Base-by-base conservation (phyloP, 2,329 filamentous ascomycete genomes). In the Fusarium humuli region DNA sequence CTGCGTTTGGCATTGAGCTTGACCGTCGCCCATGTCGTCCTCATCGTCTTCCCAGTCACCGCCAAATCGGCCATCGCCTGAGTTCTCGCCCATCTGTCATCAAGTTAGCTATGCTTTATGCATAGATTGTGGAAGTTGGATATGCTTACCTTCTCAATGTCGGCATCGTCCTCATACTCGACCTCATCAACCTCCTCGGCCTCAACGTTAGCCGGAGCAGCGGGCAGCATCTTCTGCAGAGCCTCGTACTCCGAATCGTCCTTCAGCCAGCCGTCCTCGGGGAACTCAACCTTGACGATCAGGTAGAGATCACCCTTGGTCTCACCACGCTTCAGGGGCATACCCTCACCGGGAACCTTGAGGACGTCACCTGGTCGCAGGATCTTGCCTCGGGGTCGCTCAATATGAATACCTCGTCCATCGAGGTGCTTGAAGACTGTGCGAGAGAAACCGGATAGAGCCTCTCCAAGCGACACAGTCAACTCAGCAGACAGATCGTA, bases 351-450 rank as follows among this genome's bases (percentile, higher is more conserved):
- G 4, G 86, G 81, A 2, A 99, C 84, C 83, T 94, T 97, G 74
- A 99, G 86, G 10, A 95, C 88, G 77, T 99, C 93, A 27, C 90
- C 91, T 0, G 96, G 94, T 27, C 90, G 89, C 37, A 99, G 82
- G 54, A 98, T 86, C 79, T 94, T 92, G 73, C 95, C 95, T 75
- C 92, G 89, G 18, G 92, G 89, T 71, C 96, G 91, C 57, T 90
- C 87, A 48, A 99, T 85, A 61, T 91, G 88, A 63, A 99, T 95
- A 30, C 96, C 96, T 61, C 96, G 89, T 30, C 95, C 96, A 77
- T 99, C 96, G 11, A 99, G 89, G 79, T 99, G 96, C 75, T 92
- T 96, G 68, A 99, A 77, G 3, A 98, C 94, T 7, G 97, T 92
- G 37, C 95, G 90, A 54, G 93, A 93, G 84, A 99, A 98, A 16